Conservation (phyloP, 2,329 filamentous ascomycete species). For the Penicillium hesseltinei region DNA sequence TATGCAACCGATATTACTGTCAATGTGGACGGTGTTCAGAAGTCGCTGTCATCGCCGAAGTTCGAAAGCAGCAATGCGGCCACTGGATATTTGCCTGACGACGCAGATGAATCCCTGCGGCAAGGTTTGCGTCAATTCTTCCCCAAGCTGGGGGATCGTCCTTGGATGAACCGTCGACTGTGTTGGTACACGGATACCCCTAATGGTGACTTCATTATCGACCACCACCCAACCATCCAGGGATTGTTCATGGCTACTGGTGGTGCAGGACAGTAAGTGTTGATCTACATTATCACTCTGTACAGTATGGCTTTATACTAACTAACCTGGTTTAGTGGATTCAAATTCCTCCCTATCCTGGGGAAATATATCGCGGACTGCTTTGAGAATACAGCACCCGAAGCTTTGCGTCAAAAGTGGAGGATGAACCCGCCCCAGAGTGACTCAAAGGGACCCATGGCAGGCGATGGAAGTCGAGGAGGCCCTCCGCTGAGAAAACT, state of each 20-base stretch:
- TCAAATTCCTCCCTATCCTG: slow-evolving; percentile 67
- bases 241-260: slow-evolving; percentile 44
- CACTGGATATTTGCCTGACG: slow-evolving; percentile 39
- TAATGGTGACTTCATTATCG: slow-evolving; percentile 66
- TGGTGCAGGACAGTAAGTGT: slow-evolving; percentile 26
- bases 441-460: slow-evolving; percentile 12
- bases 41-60: slow-evolving; percentile 38
- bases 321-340: slow-evolving; percentile 17
- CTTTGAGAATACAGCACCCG: slow-evolving; percentile 45
- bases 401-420: slow-evolving; percentile 63
- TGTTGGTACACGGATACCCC: slow-evolving; percentile 74
- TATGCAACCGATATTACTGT: slow-evolving; percentile 46
- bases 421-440: slow-evolving; percentile 11
- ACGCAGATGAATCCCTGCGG: slow-evolving; percentile 60
- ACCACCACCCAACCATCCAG: slow-evolving; percentile 60
- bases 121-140: slow-evolving; percentile 59
- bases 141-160: slow-evolving; percentile 56
- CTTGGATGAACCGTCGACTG: slow-evolving; percentile 60
- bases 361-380: slow-evolving; percentile 62
- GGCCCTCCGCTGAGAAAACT: slow-evolving; percentile 28
- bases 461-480: slow-evolving; percentile 30
- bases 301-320: background rate
- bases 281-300: background rate
- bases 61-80: slow-evolving; percentile 41
- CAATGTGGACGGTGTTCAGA: slow-evolving; percentile 16